Evolutionary conservation across 768 basidiomycete species (phyloP).

Genomic region (Coprinopsis strossmayeri): DNA sequence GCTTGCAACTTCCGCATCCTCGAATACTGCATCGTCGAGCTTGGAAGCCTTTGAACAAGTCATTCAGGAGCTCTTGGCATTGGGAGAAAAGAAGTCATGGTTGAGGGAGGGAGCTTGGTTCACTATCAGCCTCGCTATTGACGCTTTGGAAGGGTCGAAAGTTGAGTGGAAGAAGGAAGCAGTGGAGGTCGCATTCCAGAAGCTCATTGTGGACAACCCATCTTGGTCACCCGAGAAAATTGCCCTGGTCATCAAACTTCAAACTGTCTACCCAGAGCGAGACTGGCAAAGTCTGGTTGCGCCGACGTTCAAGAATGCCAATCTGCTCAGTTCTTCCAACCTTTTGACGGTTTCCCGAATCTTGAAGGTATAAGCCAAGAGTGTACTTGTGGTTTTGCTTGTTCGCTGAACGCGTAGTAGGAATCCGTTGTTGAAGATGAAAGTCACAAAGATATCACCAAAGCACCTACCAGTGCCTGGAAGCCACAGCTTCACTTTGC

Average conservation of each 20-base stretch:
- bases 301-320: constrained; percentile 71
- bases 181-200: constrained; percentile 39
- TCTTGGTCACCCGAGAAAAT: constrained; percentile 88
- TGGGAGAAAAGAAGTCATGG: constrained; percentile 88
- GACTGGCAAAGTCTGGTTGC: constrained; percentile 62
- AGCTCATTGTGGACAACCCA: constrained; percentile 46
- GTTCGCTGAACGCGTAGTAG: constrained; percentile 26
- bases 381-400: neutral
- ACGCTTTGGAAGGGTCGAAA: constrained; percentile 48
- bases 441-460: constrained; percentile 38
- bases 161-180: constrained; percentile 71
- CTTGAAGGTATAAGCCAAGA: constrained; percentile 54
- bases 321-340: constrained; percentile 67
- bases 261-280: constrained; percentile 48
- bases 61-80: constrained; percentile 50
- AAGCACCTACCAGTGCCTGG: constrained; percentile 58
- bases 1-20: constrained; percentile 45
- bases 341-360: constrained; percentile 67
- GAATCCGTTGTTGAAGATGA: constrained; percentile 55
- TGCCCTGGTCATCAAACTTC: constrained; percentile 69
- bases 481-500: constrained; percentile 89
- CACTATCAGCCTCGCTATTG: constrained; percentile 59
- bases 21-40: constrained; percentile 48
- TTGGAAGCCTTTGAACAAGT: constrained; percentile 51
- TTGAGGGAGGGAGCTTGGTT: constrained; percentile 90